Evolutionary conservation across 257 asterid genomes (phyloP).

Genomic region (Apocynum venetum): DNA sequence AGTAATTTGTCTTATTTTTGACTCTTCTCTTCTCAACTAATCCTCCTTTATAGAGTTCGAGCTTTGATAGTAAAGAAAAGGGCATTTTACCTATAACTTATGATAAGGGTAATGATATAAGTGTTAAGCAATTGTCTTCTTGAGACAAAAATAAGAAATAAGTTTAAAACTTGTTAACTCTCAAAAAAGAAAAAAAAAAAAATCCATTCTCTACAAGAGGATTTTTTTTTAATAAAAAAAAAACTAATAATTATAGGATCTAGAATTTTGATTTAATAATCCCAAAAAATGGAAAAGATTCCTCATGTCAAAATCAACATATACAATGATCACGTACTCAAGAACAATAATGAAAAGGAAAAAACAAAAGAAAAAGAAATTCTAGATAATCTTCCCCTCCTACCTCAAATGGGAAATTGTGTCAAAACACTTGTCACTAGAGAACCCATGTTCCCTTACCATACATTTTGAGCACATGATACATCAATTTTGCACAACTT

Average conservation of each 20-base stretch:
- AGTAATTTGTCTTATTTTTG: neutral
- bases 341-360: neutral
- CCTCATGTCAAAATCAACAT: too few relatives aligned
- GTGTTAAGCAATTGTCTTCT: neutral
- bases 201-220: too few relatives aligned
- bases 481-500: slow-evolving; percentile 20
- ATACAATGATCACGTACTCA: too few relatives aligned
- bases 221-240: too few relatives aligned
- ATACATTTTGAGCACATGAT: slow-evolving; percentile 30
- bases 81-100: neutral
- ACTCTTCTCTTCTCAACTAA: neutral
- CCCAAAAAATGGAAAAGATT: too few relatives aligned
- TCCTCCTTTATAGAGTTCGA: neutral
- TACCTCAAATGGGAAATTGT: neutral
- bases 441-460: slow-evolving; percentile 30
- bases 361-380: neutral
- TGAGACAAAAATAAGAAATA: too few relatives aligned
- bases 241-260: too few relatives aligned
- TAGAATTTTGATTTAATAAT: too few relatives aligned
- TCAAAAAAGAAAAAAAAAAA: too few relatives aligned
- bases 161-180: neutral
- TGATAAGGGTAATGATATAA: too few relatives aligned
- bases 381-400: neutral
- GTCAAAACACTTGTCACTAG: slow-evolving; percentile 9
- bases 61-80: neutral